Evolutionary conservation across 352 stramenopile species (phyloP).

Genomic region (Pythium monospermum): DNA sequence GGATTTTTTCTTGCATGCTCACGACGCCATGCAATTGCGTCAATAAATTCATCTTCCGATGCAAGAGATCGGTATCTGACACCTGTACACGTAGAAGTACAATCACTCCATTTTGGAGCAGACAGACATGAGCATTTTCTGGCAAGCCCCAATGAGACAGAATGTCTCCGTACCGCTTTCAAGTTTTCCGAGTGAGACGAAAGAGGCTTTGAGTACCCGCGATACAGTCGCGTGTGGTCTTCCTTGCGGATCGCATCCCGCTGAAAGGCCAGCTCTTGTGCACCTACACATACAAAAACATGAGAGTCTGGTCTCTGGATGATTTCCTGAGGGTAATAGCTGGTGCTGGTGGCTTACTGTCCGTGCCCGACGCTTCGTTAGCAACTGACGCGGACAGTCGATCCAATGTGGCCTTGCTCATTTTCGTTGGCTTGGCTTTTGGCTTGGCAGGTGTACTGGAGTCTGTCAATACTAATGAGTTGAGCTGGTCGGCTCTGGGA

Average conservation of each 20-base stretch:
- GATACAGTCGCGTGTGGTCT: slow-evolving; percentile 30
- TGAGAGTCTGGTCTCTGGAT: neutral
- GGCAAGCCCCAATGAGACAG: too few species aligned
- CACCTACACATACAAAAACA: neutral
- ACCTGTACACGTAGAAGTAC: slow-evolving; percentile 32
- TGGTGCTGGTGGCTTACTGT: too few species aligned
- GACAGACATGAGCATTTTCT: too few species aligned
- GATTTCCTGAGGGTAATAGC: neutral
- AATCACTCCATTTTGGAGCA: too few species aligned
- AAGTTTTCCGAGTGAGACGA: slow-evolving; percentile 25
- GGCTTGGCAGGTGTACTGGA: too few species aligned
- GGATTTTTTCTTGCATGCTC: slow-evolving; percentile 40
- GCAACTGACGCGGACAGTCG: slow-evolving; percentile 24
- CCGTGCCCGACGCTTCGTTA: too few species aligned
- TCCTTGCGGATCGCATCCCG: slow-evolving; percentile 45
- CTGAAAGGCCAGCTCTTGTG: slow-evolving; percentile 46
- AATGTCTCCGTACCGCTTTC: slow-evolving; percentile 28
- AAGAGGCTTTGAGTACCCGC: slow-evolving; percentile 9
- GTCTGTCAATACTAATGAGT: too few species aligned
- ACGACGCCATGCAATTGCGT: slow-evolving; percentile 53
- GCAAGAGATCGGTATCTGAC: slow-evolving; percentile 45
- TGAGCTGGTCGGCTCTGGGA: too few species aligned
- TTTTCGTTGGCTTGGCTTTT: slow-evolving; percentile 24
- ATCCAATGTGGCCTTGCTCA: slow-evolving; percentile 38
- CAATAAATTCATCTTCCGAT: slow-evolving; percentile 47